Percentiles rank a stretch among this genome's conserved stretches.
Conservation (phyloP, 768 basidiomycete species). For the Sarcomyxa edulis region DNA sequence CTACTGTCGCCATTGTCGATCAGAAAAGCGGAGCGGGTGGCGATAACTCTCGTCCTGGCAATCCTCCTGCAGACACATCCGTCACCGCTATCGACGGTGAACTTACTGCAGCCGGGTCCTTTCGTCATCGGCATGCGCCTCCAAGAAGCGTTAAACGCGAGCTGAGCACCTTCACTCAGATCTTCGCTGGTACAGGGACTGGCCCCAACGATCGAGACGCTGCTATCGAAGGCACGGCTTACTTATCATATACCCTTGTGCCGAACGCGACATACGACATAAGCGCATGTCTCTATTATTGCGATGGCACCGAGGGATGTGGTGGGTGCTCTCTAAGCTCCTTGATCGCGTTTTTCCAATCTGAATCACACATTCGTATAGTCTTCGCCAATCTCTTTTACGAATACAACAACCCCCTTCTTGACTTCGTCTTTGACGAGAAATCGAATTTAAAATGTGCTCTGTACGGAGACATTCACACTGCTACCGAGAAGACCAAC, state of each 20-base stretch:
- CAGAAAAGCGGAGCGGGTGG: conserved; percentile 31
- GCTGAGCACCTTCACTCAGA: conserved; percentile 25
- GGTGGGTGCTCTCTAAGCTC: conserved; percentile 29
- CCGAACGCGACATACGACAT: conserved; percentile 40
- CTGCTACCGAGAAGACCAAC: conserved; percentile 39
- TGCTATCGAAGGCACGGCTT: conserved; percentile 42
- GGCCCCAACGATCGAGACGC: conserved; percentile 31
- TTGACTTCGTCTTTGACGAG: conserved; percentile 31
- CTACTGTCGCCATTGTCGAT: conserved; percentile 28
- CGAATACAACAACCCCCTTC: conserved; percentile 38
- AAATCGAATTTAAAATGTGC: conserved; percentile 45
- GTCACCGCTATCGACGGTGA: conserved; percentile 42
- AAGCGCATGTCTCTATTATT: conserved; percentile 35
- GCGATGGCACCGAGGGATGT: conserved; percentile 30
- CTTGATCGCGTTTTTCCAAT: conserved; percentile 6
- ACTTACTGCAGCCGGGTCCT: conserved; percentile 19
- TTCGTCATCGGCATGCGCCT: conserved; percentile 10
- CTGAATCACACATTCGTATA: conserved; percentile 10
- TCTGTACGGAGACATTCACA: conserved; percentile 37
- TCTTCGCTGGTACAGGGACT: conserved; percentile 33
- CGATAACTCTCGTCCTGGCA: conserved; percentile 24
- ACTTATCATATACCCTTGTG: conserved; percentile 42
- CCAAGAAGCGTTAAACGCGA: conserved; percentile 15
- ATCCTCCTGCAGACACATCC: conserved; percentile 27
- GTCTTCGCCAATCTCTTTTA: conserved; percentile 48